These are phyloP conservation scores for Penicillium turbatum DNA, from an alignment of 495 filamentous ascomycete species.

Conservation along the genomic window DNA sequence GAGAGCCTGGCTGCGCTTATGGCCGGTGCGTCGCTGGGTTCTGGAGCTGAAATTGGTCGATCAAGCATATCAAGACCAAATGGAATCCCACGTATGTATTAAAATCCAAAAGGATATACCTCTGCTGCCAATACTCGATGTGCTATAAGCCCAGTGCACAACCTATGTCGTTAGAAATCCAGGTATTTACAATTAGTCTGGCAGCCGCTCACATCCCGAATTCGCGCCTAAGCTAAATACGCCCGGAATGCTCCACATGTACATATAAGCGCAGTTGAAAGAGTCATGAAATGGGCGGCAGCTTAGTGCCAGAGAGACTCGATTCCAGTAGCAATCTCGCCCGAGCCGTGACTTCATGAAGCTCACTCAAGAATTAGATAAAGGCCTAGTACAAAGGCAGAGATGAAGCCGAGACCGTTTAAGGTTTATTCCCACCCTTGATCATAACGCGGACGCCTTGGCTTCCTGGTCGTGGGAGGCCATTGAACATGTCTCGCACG, in stretches of 20 bases:
- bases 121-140: neutral
- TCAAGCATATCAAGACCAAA: neutral
- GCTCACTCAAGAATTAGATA: neutral
- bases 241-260: neutral
- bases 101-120: neutral
- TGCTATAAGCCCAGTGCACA: neutral
- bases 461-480: conserved; percentile 7
- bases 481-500: conserved; percentile 21
- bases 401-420: neutral
- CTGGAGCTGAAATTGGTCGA: neutral
- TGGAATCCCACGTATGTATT: neutral
- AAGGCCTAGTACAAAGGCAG: neutral
- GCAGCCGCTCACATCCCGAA: neutral
- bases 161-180: no score
- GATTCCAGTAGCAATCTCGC: neutral
- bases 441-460: conserved; percentile 13
- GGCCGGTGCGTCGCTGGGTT: neutral
- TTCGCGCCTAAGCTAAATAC: neutral
- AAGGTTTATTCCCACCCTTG: neutral
- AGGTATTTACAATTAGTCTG: neutral
- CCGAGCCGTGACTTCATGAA: neutral
- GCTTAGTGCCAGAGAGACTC: neutral
- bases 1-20: neutral
- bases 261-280: no score
- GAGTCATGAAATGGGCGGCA: no score